Conservation (phyloP, 305 asterid genomes). For the Solanum hybrid region DNA sequence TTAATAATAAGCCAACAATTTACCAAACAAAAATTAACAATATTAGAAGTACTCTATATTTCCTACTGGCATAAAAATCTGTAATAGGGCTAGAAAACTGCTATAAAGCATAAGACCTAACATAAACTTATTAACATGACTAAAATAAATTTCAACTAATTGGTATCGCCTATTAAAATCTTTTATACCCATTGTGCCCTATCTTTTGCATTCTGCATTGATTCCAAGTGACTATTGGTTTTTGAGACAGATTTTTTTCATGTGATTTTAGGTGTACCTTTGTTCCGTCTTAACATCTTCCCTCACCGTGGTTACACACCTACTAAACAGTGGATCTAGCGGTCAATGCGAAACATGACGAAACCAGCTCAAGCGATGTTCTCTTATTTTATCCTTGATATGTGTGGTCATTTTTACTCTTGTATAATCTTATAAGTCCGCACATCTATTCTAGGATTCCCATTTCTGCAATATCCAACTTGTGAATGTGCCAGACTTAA, state of each 20-base stretch:
- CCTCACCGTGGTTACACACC: neutral
- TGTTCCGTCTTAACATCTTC: neutral
- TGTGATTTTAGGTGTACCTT: neutral
- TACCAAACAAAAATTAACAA: neutral
- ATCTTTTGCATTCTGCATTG: neutral
- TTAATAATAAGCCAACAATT: neutral
- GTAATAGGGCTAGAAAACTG: neutral
- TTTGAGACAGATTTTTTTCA: neutral
- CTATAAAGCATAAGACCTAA: neutral
- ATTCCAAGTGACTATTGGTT: neutral
- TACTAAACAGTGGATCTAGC: neutral
- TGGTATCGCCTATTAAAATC: neutral
- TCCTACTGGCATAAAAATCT: neutral
- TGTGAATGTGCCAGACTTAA: neutral
- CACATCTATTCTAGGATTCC: neutral
- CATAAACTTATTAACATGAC: neutral
- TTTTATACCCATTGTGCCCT: neutral
- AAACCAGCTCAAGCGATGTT: neutral
- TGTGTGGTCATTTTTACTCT: neutral
- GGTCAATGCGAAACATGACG: neutral
- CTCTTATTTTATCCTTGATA: neutral
- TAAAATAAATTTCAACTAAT: neutral
- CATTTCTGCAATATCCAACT: neutral
- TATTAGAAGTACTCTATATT: neutral
- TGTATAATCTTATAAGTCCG: neutral